phyloP scores from a whole-genome alignment of 805 yeast species.

The Kazachstania taianensis region DNA sequence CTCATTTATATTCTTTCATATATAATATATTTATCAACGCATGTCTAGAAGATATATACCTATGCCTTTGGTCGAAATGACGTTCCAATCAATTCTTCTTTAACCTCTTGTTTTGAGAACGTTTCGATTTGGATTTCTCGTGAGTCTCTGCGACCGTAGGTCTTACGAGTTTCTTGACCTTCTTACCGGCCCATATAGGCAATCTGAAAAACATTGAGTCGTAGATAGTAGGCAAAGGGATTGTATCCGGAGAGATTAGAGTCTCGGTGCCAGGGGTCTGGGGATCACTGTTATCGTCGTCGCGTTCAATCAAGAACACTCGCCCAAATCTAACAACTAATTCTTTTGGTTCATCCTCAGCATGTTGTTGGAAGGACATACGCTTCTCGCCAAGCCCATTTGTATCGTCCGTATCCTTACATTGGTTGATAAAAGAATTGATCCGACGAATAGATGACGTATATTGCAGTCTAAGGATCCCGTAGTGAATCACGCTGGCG shows the following conservation, averaged over 20 bases:
- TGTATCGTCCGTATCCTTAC: slow-evolving; percentile 49
- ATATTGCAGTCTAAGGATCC: slow-evolving; percentile 43
- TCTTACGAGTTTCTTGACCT: too few species aligned
- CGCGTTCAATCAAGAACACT: slow-evolving; percentile 43
- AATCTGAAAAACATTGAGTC: slow-evolving; percentile 38
- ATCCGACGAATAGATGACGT: slow-evolving; percentile 50
- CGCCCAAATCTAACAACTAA: slow-evolving; percentile 52
- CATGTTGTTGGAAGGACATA: slow-evolving; percentile 35
- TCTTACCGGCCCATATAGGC: slow-evolving; percentile 38
- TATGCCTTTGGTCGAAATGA: too few species aligned
- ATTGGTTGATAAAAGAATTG: slow-evolving; percentile 38
- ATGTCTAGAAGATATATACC: too few species aligned
- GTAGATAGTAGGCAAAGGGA: slow-evolving; percentile 38
- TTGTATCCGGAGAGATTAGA: slow-evolving; percentile 38
- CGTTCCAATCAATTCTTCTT: too few species aligned
- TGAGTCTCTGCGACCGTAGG: too few species aligned
- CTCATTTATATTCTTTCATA: too few species aligned
- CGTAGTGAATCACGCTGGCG: slow-evolving; percentile 48
- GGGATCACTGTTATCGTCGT: too few species aligned
- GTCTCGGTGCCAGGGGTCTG: slow-evolving; percentile 30
- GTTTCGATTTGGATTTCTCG: too few species aligned
- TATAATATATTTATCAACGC: too few species aligned
- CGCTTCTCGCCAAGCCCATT: slow-evolving; percentile 39
- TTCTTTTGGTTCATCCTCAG: slow-evolving; percentile 38
- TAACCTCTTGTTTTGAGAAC: too few species aligned